Conservation (phyloP, 306 rosid species). For the Malus sylvestris region DNA sequence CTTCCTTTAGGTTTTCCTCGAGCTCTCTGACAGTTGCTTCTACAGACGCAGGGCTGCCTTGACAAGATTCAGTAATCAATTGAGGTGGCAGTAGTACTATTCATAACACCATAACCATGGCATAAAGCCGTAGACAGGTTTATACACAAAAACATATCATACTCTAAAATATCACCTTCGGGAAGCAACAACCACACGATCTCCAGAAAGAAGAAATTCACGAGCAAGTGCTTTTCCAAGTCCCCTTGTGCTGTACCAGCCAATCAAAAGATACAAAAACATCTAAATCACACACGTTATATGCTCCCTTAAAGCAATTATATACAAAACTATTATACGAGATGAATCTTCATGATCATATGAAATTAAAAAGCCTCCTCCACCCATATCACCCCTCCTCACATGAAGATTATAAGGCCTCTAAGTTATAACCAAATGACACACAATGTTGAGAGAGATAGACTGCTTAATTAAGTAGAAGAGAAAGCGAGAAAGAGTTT, state of each 20-base stretch:
- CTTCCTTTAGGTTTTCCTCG: slow-evolving; percentile 73
- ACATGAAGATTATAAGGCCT: not conserved
- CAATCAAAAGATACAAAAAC: slow-evolving; percentile 19
- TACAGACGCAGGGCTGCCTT: slow-evolving; percentile 76
- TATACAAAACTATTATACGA: not conserved
- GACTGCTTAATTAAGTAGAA: not conserved
- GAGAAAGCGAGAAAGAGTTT: not conserved
- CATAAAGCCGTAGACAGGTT: not conserved
- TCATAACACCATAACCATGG: slow-evolving; percentile 5
- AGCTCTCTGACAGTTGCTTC: slow-evolving; percentile 67
- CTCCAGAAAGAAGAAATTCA: slow-evolving; percentile 92
- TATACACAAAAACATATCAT: slow-evolving; percentile 1
- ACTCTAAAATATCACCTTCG: slow-evolving; percentile 63
- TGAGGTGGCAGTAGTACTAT: slow-evolving; percentile 22
- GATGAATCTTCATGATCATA: not conserved
- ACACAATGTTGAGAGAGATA: not conserved
- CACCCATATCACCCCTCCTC: not conserved
- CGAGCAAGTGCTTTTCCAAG: slow-evolving; percentile 93
- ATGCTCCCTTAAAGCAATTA: not conserved
- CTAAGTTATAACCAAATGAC: not conserved
- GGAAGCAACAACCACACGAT: slow-evolving; percentile 76
- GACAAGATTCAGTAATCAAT: slow-evolving; percentile 19
- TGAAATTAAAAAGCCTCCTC: not conserved
- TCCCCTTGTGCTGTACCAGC: slow-evolving; percentile 75
- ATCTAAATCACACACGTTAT: not conserved